Conservation (phyloP, 2,329 filamentous ascomycete genomes). For the Colletotrichum lindemuthianum region DNA sequence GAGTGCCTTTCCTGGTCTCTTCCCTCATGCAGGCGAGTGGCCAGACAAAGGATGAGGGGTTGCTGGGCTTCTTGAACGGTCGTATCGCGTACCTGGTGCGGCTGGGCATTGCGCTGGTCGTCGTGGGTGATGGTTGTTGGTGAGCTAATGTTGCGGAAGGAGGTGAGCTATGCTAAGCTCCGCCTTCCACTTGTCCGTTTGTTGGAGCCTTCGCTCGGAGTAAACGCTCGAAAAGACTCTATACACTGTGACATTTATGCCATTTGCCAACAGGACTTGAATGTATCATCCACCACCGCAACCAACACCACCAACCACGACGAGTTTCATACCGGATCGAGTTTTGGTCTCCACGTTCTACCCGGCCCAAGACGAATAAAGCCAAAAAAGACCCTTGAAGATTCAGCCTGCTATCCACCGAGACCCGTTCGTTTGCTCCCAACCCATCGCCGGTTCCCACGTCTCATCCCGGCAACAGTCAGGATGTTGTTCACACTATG, state of each 20-base stretch:
- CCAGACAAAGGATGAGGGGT: not conserved
- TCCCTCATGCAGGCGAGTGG: conserved; percentile 14
- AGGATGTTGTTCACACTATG: conserved; percentile 17
- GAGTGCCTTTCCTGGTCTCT: not conserved
- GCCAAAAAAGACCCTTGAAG: conserved; percentile 10
- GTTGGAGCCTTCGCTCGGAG: too few relatives aligned
- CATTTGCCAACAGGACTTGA: too few relatives aligned
- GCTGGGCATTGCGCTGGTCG: too few relatives aligned
- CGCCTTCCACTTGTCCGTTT: too few relatives aligned
- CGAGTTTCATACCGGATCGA: not conserved
- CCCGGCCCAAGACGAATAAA: not conserved
- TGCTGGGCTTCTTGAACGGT: not conserved
- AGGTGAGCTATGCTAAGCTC: too few relatives aligned
- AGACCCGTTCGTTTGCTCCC: conserved; percentile 12
- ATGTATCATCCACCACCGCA: too few relatives aligned
- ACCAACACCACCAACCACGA: too few relatives aligned
- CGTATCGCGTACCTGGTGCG: too few relatives aligned
- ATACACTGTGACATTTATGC: too few relatives aligned
- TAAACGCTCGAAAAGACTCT: too few relatives aligned
- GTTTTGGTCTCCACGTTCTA: not conserved
- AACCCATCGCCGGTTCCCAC: conserved; percentile 21
- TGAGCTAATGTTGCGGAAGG: too few relatives aligned
- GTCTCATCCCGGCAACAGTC: conserved; percentile 30
- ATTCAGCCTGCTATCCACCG: conserved; percentile 6
- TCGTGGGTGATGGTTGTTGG: too few relatives aligned